Evolutionary conservation across 805 yeast genomes (phyloP).

Genomic region (Candida dendrica): DNA sequence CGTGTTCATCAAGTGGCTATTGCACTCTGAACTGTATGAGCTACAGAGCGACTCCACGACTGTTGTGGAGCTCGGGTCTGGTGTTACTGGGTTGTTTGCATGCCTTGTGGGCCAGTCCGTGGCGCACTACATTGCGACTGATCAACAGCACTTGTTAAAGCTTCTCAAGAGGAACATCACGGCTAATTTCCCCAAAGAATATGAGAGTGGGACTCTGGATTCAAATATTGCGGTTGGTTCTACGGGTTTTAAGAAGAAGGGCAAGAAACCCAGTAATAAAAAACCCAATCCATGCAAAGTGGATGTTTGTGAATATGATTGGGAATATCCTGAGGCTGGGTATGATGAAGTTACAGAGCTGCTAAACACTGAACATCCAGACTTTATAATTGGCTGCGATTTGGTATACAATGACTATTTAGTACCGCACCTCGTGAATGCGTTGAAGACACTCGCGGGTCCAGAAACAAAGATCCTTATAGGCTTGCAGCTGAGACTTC

Average conservation of each 20-base stretch:
- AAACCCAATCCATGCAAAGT: constrained; percentile 13
- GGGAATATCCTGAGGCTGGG: constrained; percentile 45
- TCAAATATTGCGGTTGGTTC: constrained; percentile 1
- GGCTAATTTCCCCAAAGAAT: constrained; percentile 25
- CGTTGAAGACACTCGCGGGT: constrained; percentile 32
- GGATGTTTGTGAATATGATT: constrained; percentile 49
- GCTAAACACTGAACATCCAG: constrained; percentile 23
- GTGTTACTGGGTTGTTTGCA: constrained; percentile 47
- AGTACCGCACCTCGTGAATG: constrained; percentile 39
- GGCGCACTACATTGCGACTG: constrained; percentile 45
- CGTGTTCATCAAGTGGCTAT: constrained; percentile 46
- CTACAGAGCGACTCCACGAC: constrained; percentile 8
- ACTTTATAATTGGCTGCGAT: constrained; percentile 53
- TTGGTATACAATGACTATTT: constrained; percentile 59
- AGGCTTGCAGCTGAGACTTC: constrained; percentile 49
- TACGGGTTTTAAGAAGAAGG: constrained; percentile 1
- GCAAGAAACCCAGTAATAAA: constrained; percentile 1
- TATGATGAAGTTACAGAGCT: constrained; percentile 14
- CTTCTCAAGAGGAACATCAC: constrained; percentile 39
- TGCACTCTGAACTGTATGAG: constrained; percentile 11
- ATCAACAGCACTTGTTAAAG: constrained; percentile 48
- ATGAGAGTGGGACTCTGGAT: constrained; percentile 18
- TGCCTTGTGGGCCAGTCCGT: constrained; percentile 28
- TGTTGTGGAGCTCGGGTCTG: constrained; percentile 57
- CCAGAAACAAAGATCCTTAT: constrained; percentile 29